Percentiles rank a stretch among this genome's conserved stretches.
Evolutionary conservation across 2,329 filamentous ascomycete species (phyloP).

Genomic region (Talaromyces atroroseus): DNA sequence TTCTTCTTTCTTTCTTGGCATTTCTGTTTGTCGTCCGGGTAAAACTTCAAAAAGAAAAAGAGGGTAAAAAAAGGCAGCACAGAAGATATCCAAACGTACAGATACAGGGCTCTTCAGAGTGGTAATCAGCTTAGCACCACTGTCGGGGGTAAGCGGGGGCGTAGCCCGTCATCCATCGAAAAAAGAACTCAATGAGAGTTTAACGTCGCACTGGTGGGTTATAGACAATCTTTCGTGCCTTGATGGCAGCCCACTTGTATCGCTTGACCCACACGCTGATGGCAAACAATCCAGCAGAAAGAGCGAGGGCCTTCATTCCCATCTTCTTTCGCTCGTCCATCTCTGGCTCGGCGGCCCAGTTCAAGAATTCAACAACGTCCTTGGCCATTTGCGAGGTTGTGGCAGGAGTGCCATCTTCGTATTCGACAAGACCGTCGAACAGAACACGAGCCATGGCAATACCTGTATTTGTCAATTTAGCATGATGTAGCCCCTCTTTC

Average conservation of each 20-base stretch:
- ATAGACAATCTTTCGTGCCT: slow-evolving; percentile 91
- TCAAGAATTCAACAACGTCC: slow-evolving; percentile 97
- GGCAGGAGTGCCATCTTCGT: slow-evolving; percentile 91
- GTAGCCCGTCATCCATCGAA: background rate
- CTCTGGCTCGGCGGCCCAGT: slow-evolving; percentile 98
- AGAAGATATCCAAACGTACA: slow-evolving; percentile 37
- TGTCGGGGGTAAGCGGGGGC: background rate
- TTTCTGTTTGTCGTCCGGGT: slow-evolving; percentile 23
- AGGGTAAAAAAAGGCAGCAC: slow-evolving; percentile 10
- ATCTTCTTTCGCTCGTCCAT: slow-evolving; percentile 99
- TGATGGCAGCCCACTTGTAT: slow-evolving; percentile 98
- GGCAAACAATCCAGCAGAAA: slow-evolving; percentile 72
- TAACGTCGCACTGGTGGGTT: slow-evolving; percentile 57
- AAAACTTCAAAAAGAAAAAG: slow-evolving; percentile 30
- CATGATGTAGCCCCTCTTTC: background rate
- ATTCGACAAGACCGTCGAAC: slow-evolving; percentile 95
- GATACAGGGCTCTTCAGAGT: slow-evolving; percentile 30
- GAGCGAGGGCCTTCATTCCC: slow-evolving; percentile 91
- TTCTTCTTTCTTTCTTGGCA: slow-evolving; percentile 24
- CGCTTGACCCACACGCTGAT: slow-evolving; percentile 96
- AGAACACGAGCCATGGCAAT: slow-evolving; percentile 99
- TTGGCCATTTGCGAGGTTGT: slow-evolving; percentile 99
- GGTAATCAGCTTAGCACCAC: background rate
- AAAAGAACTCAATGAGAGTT: slow-evolving; percentile 11
- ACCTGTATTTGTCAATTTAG: slow-evolving; percentile 29